Percentiles rank a stretch among this genome's conserved stretches.
These are phyloP conservation scores for Silene coronaria DNA, from an alignment of 179 eudicot genomes.

Conservation along the genomic window DNA sequence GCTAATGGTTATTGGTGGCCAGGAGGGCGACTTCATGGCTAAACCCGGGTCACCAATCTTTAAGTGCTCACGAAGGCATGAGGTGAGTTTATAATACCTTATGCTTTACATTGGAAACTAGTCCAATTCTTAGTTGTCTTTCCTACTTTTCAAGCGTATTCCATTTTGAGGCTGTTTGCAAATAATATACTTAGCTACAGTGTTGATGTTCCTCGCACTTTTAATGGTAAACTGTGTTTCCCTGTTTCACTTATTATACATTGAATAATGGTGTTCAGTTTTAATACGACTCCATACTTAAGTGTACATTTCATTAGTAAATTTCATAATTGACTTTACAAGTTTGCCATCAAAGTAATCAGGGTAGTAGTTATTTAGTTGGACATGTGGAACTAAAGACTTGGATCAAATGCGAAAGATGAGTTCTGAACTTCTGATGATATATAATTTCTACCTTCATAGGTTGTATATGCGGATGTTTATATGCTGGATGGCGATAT, in stretches of 20 bases:
- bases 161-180: background rate
- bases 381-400: no score
- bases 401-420: no score
- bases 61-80: constrained; percentile 92
- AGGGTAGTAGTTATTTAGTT: no score
- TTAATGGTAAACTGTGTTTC: background rate
- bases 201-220: background rate
- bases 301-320: no score
- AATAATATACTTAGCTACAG: background rate
- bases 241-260: background rate
- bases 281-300: no score
- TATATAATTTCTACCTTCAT: constrained; percentile 8
- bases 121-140: background rate
- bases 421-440: background rate
- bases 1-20: constrained; percentile 85
- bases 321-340: no score
- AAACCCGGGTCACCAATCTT: constrained; percentile 98
- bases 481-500: constrained; percentile 88
- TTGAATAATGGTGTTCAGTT: background rate
- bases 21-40: constrained; percentile 99
- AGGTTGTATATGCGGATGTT: constrained; percentile 88
- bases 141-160: background rate
- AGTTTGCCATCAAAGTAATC: no score
- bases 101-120: background rate
- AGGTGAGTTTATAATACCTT: constrained; percentile 39